These are phyloP conservation scores for Colletotrichum simmondsii DNA, from an alignment of 2,329 filamentous ascomycete genomes.

Conservation along the genomic window DNA sequence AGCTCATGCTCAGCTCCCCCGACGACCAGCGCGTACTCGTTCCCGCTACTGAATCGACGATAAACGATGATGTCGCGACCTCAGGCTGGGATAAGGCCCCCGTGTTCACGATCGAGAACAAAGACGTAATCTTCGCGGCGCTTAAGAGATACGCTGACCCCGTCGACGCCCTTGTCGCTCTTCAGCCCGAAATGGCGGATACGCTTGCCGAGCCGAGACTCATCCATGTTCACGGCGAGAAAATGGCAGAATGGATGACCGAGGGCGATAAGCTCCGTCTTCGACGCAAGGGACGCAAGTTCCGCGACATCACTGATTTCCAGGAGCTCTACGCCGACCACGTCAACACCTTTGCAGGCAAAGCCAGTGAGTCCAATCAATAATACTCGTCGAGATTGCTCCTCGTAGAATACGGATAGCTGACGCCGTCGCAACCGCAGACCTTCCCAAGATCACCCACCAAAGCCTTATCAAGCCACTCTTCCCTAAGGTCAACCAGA, in stretches of 20 bases:
- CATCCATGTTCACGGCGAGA: slow-evolving; percentile 72
- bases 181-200: slow-evolving; percentile 41
- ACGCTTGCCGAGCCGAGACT: slow-evolving; percentile 58
- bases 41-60: not conserved
- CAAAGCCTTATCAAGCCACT: slow-evolving; percentile 67
- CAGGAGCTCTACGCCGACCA: slow-evolving; percentile 56
- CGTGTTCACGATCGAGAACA: not conserved
- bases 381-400: rapidly evolving
- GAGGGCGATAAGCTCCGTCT: slow-evolving; percentile 80
- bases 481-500: slow-evolving; percentile 67
- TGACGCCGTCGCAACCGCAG: slow-evolving; percentile 30
- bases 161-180: slow-evolving; percentile 42
- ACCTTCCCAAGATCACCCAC: slow-evolving; percentile 52
- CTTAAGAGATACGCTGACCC: slow-evolving; percentile 41
- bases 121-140: slow-evolving; percentile 37
- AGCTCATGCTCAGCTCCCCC: slow-evolving; percentile 10
- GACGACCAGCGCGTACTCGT: slow-evolving; percentile 20
- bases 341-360: slow-evolving; percentile 38
- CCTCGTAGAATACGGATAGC: not conserved
- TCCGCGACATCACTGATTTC: slow-evolving; percentile 78
- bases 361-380: slow-evolving; percentile 41
- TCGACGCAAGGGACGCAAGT: slow-evolving; percentile 73
- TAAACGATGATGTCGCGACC: not conserved
- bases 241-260: slow-evolving; percentile 73
- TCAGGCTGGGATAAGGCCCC: not conserved